phyloP scores from a whole-genome alignment of 805 yeast species.

The Limtongia smithiae region DNA sequence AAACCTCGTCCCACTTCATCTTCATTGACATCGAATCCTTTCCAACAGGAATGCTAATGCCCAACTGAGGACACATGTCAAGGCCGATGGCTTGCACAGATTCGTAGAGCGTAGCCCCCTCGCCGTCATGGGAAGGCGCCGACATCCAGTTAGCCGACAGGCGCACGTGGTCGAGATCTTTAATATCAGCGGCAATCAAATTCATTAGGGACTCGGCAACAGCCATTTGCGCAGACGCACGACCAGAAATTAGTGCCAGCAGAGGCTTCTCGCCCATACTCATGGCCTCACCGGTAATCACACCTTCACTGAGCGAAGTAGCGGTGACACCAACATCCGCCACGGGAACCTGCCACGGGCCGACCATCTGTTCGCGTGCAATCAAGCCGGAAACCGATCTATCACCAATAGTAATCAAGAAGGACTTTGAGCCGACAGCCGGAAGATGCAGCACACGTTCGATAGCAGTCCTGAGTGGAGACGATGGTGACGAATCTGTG shows the following conservation, averaged over 20 bases:
- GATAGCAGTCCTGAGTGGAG: constrained; percentile 50
- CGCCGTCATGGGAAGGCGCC: constrained; percentile 91
- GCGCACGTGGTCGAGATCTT: constrained; percentile 68
- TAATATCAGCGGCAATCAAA: constrained; percentile 83
- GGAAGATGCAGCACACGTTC: constrained; percentile 84
- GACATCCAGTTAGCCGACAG: constrained; percentile 99
- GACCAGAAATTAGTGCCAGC: constrained; percentile 79
- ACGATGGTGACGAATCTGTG: constrained; percentile 11
- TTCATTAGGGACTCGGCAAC: constrained; percentile 93
- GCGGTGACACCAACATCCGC: constrained; percentile 97
- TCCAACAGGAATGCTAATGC: constrained; percentile 93
- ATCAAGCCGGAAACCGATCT: constrained; percentile 95
- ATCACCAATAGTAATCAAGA: constrained; percentile 96
- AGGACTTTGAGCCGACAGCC: constrained; percentile 90
- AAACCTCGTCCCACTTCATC: constrained; percentile 77
- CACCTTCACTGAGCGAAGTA: constrained; percentile 74
- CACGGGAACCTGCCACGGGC: constrained; percentile 99
- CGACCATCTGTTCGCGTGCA: constrained; percentile 97
- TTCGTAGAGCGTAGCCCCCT: constrained; percentile 90
- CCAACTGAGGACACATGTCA: constrained; percentile 90
- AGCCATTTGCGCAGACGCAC: constrained; percentile 90
- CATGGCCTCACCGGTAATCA: constrained; percentile 92
- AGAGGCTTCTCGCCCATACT: constrained; percentile 97
- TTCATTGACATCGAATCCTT: constrained; percentile 98
- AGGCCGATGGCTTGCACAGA: constrained; percentile 96